Conservation (phyloP, 1,284 basidiomycete genomes). For the Ustilago tritici region DNA sequence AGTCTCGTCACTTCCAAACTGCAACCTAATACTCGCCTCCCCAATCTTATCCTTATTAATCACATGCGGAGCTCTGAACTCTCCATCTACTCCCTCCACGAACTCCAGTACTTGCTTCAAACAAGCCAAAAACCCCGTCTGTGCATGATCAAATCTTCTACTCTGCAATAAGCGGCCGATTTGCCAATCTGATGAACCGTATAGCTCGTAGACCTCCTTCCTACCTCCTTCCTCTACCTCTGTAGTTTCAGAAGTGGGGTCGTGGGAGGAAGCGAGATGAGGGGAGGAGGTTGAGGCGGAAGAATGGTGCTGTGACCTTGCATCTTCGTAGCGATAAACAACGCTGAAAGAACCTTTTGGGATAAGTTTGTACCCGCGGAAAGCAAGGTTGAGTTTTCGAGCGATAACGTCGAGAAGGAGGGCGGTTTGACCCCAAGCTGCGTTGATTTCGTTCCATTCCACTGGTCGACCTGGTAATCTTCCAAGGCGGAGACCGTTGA, state of each 20-base stretch:
- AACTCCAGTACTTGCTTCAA: slow-evolving; percentile 88
- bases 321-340: slow-evolving; percentile 42
- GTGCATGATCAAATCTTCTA: slow-evolving; percentile 92
- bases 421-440: slow-evolving; percentile 97
- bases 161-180: slow-evolving; percentile 89
- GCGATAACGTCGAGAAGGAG: slow-evolving; percentile 85
- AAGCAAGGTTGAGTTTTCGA: slow-evolving; percentile 44
- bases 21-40: slow-evolving; percentile 90
- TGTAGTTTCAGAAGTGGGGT: not conserved
- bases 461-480: slow-evolving; percentile 78
- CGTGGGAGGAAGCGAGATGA: not conserved
- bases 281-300: slow-evolving; percentile 9
- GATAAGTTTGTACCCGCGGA: slow-evolving; percentile 49
- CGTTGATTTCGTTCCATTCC: slow-evolving; percentile 99
- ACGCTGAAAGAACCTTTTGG: slow-evolving; percentile 62
- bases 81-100: slow-evolving; percentile 77
- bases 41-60: slow-evolving; percentile 95
- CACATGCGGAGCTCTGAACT: slow-evolving; percentile 86
- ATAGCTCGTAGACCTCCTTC: slow-evolving; percentile 58
- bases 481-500: slow-evolving; percentile 92
- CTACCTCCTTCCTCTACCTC: slow-evolving; percentile 20
- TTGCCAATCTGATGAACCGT: slow-evolving; percentile 75
- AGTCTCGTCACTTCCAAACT: slow-evolving; percentile 87
- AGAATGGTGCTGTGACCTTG: slow-evolving; percentile 14
- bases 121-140: slow-evolving; percentile 95